Conservation (phyloP, 805 yeast species). For the Candida incommunis region DNA sequence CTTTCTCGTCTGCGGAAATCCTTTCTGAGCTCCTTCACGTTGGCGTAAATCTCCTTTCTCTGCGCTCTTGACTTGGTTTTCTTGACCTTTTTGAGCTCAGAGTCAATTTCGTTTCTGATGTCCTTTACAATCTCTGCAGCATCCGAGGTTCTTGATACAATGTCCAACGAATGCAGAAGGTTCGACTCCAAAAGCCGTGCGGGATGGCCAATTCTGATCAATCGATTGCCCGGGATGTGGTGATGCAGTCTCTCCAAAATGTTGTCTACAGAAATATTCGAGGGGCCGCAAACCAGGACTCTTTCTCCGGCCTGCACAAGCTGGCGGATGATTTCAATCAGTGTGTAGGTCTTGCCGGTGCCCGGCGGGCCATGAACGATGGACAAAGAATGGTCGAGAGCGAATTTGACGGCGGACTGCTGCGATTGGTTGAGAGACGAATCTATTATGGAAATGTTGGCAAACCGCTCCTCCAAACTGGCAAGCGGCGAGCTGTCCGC, state of each 20-base stretch:
- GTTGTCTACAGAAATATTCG: constrained; percentile 85
- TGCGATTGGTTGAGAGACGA: constrained; percentile 52
- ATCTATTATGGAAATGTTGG: constrained; percentile 26
- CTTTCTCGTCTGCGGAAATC: constrained; percentile 58
- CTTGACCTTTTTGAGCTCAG: constrained; percentile 36
- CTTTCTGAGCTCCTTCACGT: constrained; percentile 51
- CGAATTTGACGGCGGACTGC: constrained; percentile 51
- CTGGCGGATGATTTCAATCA: constrained; percentile 71
- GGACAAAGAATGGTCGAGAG: constrained; percentile 35
- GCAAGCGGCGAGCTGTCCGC: background rate
- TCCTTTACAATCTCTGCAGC: constrained; percentile 51
- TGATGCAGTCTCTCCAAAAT: constrained; percentile 59
- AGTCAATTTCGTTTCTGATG: constrained; percentile 56
- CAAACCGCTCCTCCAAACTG: constrained; percentile 3
- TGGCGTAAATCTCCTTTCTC: constrained; percentile 50
- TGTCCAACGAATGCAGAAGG: constrained; percentile 61
- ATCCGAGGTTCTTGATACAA: constrained; percentile 44
- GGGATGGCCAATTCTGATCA: constrained; percentile 89
- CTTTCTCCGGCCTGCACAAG: constrained; percentile 37
- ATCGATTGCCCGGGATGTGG: constrained; percentile 28
- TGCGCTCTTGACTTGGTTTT: constrained; percentile 53
- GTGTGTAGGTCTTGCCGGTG: constrained; percentile 73
- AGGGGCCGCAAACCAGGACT: constrained; percentile 84
- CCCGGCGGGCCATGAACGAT: constrained; percentile 77
- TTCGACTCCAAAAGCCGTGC: constrained; percentile 59